Conservation (phyloP, 345 rosid genomes). For the Euphorbia peplus region DNA sequence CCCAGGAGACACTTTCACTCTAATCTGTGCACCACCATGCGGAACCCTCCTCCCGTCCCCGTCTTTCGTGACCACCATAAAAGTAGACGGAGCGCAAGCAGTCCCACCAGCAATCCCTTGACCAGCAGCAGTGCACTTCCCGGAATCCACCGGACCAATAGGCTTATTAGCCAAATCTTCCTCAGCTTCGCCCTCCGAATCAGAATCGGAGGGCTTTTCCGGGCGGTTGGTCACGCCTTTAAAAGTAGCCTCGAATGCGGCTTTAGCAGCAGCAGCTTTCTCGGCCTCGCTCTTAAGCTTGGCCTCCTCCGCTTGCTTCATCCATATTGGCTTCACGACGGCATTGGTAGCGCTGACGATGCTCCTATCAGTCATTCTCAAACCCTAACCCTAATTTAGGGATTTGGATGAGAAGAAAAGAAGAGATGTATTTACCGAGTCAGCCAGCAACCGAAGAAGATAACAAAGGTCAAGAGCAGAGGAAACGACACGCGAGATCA, state of each 20-base stretch:
- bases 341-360: conserved; percentile 12
- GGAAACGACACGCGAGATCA: background rate
- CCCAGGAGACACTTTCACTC: conserved; percentile 79
- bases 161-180: conserved; percentile 66
- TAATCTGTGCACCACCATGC: conserved; percentile 66
- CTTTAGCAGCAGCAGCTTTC: conserved; percentile 89
- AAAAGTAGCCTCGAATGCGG: conserved; percentile 96
- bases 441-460: background rate
- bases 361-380: conserved; percentile 26
- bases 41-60: conserved; percentile 81
- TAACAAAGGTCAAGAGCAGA: background rate
- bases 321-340: conserved; percentile 71
- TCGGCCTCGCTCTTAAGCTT: conserved; percentile 89
- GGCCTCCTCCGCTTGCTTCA: conserved; percentile 96
- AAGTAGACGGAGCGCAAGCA: conserved; percentile 81
- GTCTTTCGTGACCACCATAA: conserved; percentile 78
- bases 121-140: conserved; percentile 83
- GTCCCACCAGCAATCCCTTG: conserved; percentile 94
- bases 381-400: conserved; percentile 1
- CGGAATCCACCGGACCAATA: conserved; percentile 82
- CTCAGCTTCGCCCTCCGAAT: conserved; percentile 61
- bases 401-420: background rate
- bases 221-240: conserved; percentile 45
- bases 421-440: background rate
- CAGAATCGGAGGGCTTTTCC: conserved; percentile 46